phyloP scores from a whole-genome alignment of 176 grass and related monocot genomes.

The Lolium multiflorum region DNA sequence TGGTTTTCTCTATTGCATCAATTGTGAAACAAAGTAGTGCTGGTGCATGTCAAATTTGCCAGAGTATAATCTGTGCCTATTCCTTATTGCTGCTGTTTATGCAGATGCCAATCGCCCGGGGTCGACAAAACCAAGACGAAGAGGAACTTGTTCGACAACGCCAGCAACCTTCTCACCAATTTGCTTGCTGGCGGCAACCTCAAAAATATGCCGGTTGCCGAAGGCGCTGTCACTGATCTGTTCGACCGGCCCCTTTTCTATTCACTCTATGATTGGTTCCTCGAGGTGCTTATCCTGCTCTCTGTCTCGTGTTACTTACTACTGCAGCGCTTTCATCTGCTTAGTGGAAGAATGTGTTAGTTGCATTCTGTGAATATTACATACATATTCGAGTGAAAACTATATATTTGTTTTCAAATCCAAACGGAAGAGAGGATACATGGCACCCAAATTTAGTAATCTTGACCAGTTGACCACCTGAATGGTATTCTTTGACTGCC shows the following conservation, averaged over 20 bases:
- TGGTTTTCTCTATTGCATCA: neutral
- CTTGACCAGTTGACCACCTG: neutral
- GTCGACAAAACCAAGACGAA: slow-evolving; percentile 72
- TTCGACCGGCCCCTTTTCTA: slow-evolving; percentile 95
- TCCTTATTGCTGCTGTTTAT: neutral
- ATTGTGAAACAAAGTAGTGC: neutral
- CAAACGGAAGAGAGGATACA: neutral
- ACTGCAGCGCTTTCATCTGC: neutral
- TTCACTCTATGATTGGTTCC: slow-evolving; percentile 95
- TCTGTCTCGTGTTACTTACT: neutral
- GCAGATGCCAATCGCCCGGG: slow-evolving; percentile 83
- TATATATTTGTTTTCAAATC: neutral
- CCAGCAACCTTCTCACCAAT: slow-evolving; percentile 94
- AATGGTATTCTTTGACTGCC: neutral
- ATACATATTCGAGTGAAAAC: neutral
- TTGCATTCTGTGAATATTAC: neutral
- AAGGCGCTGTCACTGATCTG: slow-evolving; percentile 87
- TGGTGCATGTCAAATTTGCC: neutral
- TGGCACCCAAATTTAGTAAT: neutral
- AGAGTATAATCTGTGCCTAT: neutral
- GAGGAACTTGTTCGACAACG: slow-evolving; percentile 80
- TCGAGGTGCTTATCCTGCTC: slow-evolving; percentile 51
- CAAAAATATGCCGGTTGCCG: slow-evolving; percentile 77
- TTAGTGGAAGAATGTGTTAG: neutral
- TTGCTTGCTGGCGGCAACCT: slow-evolving; percentile 71